Conservation (phyloP, 331 rosid species). For the Cucumis variabilis region DNA sequence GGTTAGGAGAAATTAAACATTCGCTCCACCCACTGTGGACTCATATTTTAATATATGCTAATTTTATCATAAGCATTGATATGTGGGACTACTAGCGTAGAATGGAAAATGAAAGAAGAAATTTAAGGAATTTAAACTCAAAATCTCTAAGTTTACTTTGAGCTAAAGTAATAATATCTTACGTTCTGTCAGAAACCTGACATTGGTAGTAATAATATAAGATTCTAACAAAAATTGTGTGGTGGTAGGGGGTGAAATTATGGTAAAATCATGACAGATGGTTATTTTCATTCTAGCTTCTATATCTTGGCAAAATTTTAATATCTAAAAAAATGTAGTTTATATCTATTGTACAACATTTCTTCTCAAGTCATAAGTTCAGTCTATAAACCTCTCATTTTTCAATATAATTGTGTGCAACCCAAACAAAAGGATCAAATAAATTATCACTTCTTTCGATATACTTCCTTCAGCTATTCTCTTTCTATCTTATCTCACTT, state of each 20-base stretch:
- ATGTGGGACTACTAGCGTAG: neutral
- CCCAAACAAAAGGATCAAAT: neutral
- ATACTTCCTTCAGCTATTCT: neutral
- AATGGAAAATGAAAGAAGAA: neutral
- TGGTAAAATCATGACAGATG: too few species aligned
- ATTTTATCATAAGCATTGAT: neutral
- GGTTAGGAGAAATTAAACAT: neutral
- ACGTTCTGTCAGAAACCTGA: too few species aligned
- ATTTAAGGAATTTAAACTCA: neutral
- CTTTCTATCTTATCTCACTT: neutral
- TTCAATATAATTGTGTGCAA: neutral
- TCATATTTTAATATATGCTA: neutral
- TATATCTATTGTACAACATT: neutral
- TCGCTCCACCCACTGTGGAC: neutral
- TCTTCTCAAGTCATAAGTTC: neutral
- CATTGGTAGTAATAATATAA: too few species aligned
- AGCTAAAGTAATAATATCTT: neutral
- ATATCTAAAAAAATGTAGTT: too few species aligned
- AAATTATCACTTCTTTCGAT: neutral
- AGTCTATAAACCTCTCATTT: neutral
- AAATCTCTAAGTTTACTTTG: neutral
- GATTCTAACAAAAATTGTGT: too few species aligned
- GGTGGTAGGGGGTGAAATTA: too few species aligned
- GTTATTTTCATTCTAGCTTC: too few species aligned
- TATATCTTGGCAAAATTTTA: too few species aligned